Conservation (phyloP, 1,284 basidiomycete genomes). For the Malassezia japonica region DNA sequence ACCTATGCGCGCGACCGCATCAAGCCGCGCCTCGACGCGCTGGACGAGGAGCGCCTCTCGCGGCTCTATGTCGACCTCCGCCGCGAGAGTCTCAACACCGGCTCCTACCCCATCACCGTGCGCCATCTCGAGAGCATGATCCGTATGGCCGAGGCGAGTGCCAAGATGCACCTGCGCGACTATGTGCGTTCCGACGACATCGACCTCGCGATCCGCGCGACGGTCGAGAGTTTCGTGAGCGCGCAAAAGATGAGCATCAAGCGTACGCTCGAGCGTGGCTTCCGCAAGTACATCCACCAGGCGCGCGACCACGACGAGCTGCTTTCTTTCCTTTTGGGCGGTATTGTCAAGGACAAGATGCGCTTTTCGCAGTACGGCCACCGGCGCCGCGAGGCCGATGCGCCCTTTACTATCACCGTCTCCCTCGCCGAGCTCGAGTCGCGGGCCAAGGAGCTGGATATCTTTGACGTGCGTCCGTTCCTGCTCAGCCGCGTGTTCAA, state of each 20-base stretch:
- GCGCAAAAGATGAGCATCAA: constrained; percentile 98
- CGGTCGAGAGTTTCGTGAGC: constrained; percentile 84
- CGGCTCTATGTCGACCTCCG: constrained; percentile 93
- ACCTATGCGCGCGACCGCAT: constrained; percentile 95
- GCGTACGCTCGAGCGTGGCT: constrained; percentile 79
- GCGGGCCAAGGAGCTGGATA: constrained; percentile 76
- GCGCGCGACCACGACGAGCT: constrained; percentile 88
- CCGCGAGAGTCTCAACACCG: constrained; percentile 88
- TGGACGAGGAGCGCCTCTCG: constrained; percentile 91
- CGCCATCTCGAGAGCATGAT: constrained; percentile 98
- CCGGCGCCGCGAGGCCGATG: constrained; percentile 11
- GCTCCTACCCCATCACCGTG: constrained; percentile 94
- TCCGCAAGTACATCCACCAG: constrained; percentile 93
- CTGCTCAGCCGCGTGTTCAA: constrained; percentile 70
- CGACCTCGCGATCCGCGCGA: constrained; percentile 89
- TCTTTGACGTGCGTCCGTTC: constrained; percentile 81
- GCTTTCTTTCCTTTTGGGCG: constrained; percentile 83
- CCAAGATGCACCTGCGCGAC: constrained; percentile 95
- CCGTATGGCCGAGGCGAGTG: constrained; percentile 94
- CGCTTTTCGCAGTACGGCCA: constrained; percentile 54
- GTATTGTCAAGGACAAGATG: constrained; percentile 87
- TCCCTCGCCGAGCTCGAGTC: constrained; percentile 50
- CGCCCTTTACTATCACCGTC: constrained; percentile 26
- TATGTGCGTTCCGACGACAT: constrained; percentile 93
- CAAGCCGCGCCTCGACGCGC: constrained; percentile 78